phyloP scores from a whole-genome alignment of 2,329 filamentous ascomycete genomes.

The Verticillium zaregamsianum region DNA sequence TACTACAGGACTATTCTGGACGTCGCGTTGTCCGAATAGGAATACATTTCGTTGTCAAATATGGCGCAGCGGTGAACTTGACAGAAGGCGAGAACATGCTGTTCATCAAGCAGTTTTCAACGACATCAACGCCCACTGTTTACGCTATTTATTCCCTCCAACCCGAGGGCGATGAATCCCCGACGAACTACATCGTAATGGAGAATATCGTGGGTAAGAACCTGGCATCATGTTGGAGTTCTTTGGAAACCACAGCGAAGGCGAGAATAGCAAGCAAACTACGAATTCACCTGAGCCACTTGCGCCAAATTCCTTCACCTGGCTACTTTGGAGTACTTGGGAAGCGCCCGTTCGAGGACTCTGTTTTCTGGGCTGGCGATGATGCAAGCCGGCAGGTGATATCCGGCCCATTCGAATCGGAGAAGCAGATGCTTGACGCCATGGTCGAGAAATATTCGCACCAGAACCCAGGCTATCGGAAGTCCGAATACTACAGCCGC shows the following conservation, averaged over 20 bases:
- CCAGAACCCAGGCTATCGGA: not conserved
- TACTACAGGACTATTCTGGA: not conserved
- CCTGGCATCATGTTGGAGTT: not conserved
- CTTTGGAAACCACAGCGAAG: not conserved
- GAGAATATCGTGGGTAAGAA: not conserved
- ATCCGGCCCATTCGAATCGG: not conserved
- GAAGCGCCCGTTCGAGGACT: not conserved
- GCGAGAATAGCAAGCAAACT: not conserved
- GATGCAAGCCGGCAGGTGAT: not conserved
- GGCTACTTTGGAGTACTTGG: slow-evolving; percentile 1
- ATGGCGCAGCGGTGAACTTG: slow-evolving; percentile 14
- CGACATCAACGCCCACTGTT: slow-evolving; percentile 21
- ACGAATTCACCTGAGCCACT: not conserved
- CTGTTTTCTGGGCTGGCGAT: not conserved
- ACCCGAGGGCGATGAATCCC: not conserved
- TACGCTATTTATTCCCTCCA: slow-evolving; percentile 23
- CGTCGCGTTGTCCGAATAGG: slow-evolving; percentile 11
- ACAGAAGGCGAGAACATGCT: slow-evolving; percentile 27
- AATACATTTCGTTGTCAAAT: slow-evolving; percentile 12
- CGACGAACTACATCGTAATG: not conserved
- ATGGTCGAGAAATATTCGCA: not conserved
- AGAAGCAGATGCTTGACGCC: not conserved
- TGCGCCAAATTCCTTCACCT: slow-evolving; percentile 2
- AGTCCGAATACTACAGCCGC: not conserved
- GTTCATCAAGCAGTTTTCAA: slow-evolving; percentile 19